A percentile compares a stretch with the other conserved stretches of the same genome.
phyloP scores from a whole-genome alignment of 2,329 filamentous ascomycete genomes.

The Pseudocercospora cruenta region DNA sequence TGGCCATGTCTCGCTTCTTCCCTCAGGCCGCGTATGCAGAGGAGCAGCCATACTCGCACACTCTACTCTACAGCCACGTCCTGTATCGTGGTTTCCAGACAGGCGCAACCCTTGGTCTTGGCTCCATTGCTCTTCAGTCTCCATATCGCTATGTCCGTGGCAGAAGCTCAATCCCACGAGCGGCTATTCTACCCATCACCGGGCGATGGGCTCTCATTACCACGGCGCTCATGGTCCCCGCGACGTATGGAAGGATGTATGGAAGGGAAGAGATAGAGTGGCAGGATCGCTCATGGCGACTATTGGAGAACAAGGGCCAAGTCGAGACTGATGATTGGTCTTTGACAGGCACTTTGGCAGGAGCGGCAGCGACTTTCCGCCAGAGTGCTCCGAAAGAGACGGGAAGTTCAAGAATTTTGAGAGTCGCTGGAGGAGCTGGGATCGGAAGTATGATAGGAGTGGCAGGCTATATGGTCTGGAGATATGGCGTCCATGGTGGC shows the following conservation, averaged over 20 bases:
- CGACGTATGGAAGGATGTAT: slow-evolving; percentile 56
- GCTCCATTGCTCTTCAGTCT: slow-evolving; percentile 40
- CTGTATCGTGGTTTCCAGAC: slow-evolving; percentile 59
- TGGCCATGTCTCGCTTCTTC: slow-evolving; percentile 58
- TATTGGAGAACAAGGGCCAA: slow-evolving; percentile 63
- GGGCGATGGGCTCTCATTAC: slow-evolving; percentile 51
- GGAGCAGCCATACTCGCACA: slow-evolving; percentile 60
- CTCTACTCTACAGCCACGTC: slow-evolving; percentile 64
- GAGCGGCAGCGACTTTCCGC: slow-evolving; percentile 30
- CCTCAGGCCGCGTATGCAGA: slow-evolving; percentile 64
- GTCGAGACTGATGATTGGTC: slow-evolving; percentile 61
- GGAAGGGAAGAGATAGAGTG: slow-evolving; percentile 64
- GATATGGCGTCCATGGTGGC: slow-evolving; percentile 54
- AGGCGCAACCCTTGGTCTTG: slow-evolving; percentile 54
- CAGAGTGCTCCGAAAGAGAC: slow-evolving; percentile 47
- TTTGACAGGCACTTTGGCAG: slow-evolving; percentile 46
- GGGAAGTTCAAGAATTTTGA: slow-evolving; percentile 34
- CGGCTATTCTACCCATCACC: slow-evolving; percentile 38
- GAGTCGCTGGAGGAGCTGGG: slow-evolving; percentile 21
- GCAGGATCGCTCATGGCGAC: slow-evolving; percentile 65
- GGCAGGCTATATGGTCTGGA: slow-evolving; percentile 54
- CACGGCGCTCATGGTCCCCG: slow-evolving; percentile 49
- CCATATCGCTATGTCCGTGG: slow-evolving; percentile 29
- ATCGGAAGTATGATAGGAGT: slow-evolving; percentile 56
- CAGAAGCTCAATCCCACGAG: slow-evolving; percentile 26